Base-by-base conservation (phyloP, 371 early-diverging fungal genomes). In the Mucor sp. region DNA sequence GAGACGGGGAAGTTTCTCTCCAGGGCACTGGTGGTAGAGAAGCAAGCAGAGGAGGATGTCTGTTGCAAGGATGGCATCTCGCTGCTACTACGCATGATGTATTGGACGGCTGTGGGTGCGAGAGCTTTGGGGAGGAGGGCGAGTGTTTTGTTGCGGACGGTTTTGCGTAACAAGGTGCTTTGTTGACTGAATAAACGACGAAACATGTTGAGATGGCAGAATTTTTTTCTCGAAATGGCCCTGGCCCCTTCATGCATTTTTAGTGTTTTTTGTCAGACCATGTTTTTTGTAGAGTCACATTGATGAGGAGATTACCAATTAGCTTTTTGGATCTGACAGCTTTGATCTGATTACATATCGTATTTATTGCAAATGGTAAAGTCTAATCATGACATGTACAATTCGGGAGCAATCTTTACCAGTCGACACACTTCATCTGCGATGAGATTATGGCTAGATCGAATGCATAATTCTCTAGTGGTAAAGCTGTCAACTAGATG, bases 11-110 rank as follows among this genome's bases (percentile, higher is more conserved):
- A 59, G 33, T 67, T 33, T 28, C 71, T 33, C 41, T 57, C 37
- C 4, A 50, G 19, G n/a, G 44, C 50, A 19, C 53, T 41, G n/a
- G 64, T 58, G 1, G 71, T 67, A 6, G 71, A 71, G 23, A 71
- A 67, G 43, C n/a, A n/a, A n/a, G n/a, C n/a, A n/a, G n/a, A n/a
- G n/a, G n/a, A n/a, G n/a, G n/a, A 30, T 30, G 64, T 23, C 47
- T 44, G 44, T 47, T 44, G 44, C 7, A 23, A 2, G 11, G 33
- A 15, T 50, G 27, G 25, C 41, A 19, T 15, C 39, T 56, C 27
- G 17, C 39, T 53, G 23, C 30, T 33, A 8, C 21, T 50, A 4
- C 17, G 39, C 12, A 43, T 55, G 12, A n/a, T 47, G 33, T 37
- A 11, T 39, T 28, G 17, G 39, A 50, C 1, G 12, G 23, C 4